These are phyloP conservation scores for Solanum gracilifrons DNA, from an alignment of 257 asterid genomes.

Conservation along the genomic window DNA sequence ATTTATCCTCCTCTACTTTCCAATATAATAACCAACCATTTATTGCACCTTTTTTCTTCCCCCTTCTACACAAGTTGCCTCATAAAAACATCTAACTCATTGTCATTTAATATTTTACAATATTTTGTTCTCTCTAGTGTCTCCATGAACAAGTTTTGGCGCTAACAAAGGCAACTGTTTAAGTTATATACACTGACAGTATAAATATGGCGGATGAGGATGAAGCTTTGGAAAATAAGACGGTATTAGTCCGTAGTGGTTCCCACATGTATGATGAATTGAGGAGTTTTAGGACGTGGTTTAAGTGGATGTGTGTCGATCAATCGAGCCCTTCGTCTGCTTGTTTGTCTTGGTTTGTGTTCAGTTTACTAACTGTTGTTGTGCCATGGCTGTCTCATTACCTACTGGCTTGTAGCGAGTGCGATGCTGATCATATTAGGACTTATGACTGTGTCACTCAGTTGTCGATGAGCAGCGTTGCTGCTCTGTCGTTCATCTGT, in stretches of 20 bases:
- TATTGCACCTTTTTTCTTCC: neutral
- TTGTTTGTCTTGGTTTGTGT: slow-evolving; percentile 67
- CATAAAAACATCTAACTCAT: neutral
- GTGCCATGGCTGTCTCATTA: slow-evolving; percentile 77
- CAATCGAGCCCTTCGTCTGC: slow-evolving; percentile 53
- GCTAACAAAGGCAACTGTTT: neutral
- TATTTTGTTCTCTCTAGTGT: neutral
- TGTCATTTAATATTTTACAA: neutral
- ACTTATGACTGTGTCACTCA: slow-evolving; percentile 74
- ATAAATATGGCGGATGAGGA: slow-evolving; percentile 4
- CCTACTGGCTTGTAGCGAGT: slow-evolving; percentile 50
- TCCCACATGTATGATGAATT: slow-evolving; percentile 77
- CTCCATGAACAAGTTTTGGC: neutral
- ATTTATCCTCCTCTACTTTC: neutral
- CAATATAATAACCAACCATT: neutral
- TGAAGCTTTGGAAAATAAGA: neutral
- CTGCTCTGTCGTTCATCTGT: slow-evolving; percentile 61
- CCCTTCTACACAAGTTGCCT: neutral
- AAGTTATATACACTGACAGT: neutral
- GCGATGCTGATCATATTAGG: slow-evolving; percentile 60
- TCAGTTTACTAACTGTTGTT: slow-evolving; percentile 34
- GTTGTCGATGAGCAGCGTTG: slow-evolving; percentile 66
- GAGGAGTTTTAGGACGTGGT: slow-evolving; percentile 67
- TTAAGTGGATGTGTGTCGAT: slow-evolving; percentile 84
- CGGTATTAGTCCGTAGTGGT: slow-evolving; percentile 13